These are phyloP conservation scores for Scytalidium sp. DNA, from an alignment of 2,329 filamentous ascomycete genomes.

Conservation along the genomic window DNA sequence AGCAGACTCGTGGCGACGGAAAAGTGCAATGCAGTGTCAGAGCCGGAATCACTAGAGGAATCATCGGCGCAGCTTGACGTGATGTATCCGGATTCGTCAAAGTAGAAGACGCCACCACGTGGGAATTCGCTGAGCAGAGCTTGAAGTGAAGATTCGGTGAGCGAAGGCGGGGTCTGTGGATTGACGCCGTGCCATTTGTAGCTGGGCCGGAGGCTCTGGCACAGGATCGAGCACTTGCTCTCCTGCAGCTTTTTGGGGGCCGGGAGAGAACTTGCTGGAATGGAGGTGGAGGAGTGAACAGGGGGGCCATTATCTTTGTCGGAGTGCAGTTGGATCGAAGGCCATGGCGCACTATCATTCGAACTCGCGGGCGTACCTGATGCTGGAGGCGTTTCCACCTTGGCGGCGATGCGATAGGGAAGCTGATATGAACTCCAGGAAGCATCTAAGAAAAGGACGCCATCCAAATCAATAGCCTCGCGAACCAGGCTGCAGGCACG, in stretches of 20 bases:
- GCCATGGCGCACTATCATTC: neutral
- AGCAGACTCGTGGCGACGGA: neutral
- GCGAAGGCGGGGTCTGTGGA: neutral
- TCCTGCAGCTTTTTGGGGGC: neutral
- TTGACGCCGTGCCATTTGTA: neutral
- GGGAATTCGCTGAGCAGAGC: slow-evolving; percentile 13
- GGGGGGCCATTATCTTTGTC: neutral
- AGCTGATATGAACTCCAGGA: neutral
- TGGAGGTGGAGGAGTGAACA: neutral
- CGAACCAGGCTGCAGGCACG: slow-evolving; percentile 16
- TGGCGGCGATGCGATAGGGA: neutral
- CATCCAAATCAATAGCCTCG: slow-evolving; percentile 17
- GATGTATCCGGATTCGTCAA: slow-evolving; percentile 11
- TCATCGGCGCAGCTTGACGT: neutral
- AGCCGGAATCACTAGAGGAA: neutral
- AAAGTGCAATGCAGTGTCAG: neutral
- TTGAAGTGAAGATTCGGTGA: slow-evolving; percentile 4
- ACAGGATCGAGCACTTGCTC: neutral
- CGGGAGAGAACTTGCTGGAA: neutral
- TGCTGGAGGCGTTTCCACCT: neutral
- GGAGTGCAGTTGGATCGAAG: neutral
- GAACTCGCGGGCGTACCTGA: neutral
- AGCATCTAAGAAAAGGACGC: slow-evolving; percentile 15
- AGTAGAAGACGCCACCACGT: slow-evolving; percentile 18
- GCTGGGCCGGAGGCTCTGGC: neutral